These are phyloP conservation scores for Hydrangea macrophylla DNA, from an alignment of 148 eudicot genomes.

Conservation along the genomic window DNA sequence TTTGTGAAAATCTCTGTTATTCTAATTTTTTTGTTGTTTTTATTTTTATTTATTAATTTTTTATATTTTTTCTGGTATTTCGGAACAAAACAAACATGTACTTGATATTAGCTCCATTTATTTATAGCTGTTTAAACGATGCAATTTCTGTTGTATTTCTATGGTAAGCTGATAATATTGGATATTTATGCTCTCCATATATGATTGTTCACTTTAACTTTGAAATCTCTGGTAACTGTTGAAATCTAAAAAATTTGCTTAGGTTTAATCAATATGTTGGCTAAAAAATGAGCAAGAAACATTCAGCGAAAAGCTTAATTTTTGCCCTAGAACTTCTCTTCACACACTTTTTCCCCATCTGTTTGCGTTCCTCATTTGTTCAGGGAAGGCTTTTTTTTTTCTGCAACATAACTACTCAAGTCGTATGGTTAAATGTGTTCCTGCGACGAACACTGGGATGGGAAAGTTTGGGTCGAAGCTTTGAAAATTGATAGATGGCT, in stretches of 20 bases:
- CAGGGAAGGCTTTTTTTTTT: background rate
- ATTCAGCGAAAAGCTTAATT: no score
- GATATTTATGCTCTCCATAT: background rate
- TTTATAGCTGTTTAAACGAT: background rate
- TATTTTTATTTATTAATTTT: background rate
- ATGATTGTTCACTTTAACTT: background rate
- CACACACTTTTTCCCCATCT: background rate
- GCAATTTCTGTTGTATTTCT: background rate
- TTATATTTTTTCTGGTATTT: no score
- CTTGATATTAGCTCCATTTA: no score
- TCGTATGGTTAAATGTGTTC: background rate
- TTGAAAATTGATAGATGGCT: background rate
- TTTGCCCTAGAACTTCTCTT: background rate
- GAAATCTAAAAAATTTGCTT: no score
- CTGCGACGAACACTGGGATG: background rate
- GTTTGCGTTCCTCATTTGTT: background rate
- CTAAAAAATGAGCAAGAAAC: no score
- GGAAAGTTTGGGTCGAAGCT: no score
- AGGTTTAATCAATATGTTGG: no score
- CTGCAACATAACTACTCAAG: background rate
- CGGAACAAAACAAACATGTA: no score
- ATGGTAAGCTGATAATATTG: background rate
- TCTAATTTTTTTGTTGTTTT: background rate
- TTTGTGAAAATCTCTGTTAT: conserved; percentile 18
- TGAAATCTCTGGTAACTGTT: background rate